Evolutionary conservation across 2,329 filamentous ascomycete genomes (phyloP).

Genomic region (Clarireedia monteithiana): DNA sequence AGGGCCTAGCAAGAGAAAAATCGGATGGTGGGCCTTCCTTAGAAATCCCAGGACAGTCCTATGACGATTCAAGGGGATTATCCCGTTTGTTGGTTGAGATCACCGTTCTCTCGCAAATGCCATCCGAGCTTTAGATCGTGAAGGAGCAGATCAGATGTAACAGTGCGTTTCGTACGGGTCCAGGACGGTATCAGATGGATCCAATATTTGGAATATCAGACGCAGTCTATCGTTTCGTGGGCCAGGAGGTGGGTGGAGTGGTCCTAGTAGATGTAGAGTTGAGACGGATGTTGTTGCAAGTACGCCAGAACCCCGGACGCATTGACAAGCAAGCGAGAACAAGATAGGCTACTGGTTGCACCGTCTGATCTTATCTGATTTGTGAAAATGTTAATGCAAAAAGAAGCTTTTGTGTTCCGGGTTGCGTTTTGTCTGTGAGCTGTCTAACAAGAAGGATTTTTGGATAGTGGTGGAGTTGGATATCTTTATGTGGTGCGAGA

Average conservation of each 20-base stretch:
- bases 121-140: slow-evolving; percentile 19
- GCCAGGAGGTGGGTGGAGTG: neutral
- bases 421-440: too few relatives aligned
- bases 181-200: neutral
- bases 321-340: slow-evolving; percentile 2
- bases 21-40: slow-evolving; percentile 23
- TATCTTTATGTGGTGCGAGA: too few relatives aligned
- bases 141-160: slow-evolving; percentile 34
- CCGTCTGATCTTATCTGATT: slow-evolving; percentile 1
- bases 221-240: slow-evolving; percentile 40
- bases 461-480: too few relatives aligned
- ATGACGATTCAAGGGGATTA: neutral
- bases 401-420: neutral
- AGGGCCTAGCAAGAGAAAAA: slow-evolving; percentile 9
- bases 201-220: slow-evolving; percentile 33
- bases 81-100: slow-evolving; percentile 1
- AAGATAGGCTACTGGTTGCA: neutral
- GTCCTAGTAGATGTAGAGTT: neutral
- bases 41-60: slow-evolving; percentile 12
- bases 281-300: slow-evolving; percentile 9
- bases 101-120: slow-evolving; percentile 27
- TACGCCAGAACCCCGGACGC: slow-evolving; percentile 9
- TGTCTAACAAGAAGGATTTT: too few relatives aligned
- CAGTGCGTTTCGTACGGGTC: slow-evolving; percentile 34
- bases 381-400: neutral